phyloP scores from a whole-genome alignment of 495 filamentous ascomycete genomes.

The Apodospora peruviana region DNA sequence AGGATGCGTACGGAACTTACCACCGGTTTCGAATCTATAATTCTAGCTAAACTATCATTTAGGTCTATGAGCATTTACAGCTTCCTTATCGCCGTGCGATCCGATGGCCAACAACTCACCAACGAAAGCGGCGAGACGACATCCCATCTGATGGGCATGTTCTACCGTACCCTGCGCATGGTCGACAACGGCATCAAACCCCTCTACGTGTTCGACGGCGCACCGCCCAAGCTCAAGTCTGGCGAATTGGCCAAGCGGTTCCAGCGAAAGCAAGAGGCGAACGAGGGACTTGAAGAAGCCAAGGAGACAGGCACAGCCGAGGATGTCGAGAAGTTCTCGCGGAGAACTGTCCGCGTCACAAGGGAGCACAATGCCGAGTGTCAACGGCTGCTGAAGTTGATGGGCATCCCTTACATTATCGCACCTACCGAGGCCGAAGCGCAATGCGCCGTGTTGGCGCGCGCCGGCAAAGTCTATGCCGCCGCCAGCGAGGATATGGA shows the following conservation, averaged over 20 bases:
- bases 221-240: constrained; percentile 93
- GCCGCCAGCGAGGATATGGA: constrained; percentile 99
- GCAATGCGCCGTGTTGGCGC: constrained; percentile 85
- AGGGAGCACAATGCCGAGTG: constrained; percentile 93
- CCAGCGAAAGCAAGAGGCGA: constrained; percentile 83
- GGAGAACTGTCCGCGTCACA: constrained; percentile 90
- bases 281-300: constrained; percentile 83
- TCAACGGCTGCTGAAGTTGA: constrained; percentile 80
- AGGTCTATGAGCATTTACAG: constrained; percentile 99
- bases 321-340: constrained; percentile 96
- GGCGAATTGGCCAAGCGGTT: constrained; percentile 92
- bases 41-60: background rate
- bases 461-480: constrained; percentile 92
- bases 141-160: constrained; percentile 98
- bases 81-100: constrained; percentile 95
- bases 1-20: constrained; percentile 74
- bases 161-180: constrained; percentile 96
- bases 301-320: constrained; percentile 97
- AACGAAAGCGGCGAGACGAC: constrained; percentile 92
- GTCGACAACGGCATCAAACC: constrained; percentile 99
- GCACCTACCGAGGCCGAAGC: constrained; percentile 97
- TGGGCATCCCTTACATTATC: constrained; percentile 93
- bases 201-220: constrained; percentile 95
- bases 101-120: constrained; percentile 91
- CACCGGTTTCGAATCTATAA: background rate